phyloP scores from a whole-genome alignment of 768 basidiomycete species.

The Boletus rubroflammeus region DNA sequence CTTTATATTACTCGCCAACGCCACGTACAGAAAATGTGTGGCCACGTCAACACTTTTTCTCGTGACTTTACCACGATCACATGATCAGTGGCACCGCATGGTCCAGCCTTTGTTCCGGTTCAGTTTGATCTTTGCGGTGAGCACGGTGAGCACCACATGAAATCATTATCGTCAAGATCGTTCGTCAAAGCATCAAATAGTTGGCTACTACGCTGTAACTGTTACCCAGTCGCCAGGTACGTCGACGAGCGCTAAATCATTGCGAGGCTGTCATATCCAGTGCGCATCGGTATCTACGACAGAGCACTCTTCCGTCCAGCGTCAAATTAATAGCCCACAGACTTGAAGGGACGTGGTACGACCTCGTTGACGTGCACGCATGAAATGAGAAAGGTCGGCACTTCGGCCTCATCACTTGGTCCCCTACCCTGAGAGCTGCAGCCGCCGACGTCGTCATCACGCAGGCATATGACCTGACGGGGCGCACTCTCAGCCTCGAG shows the following conservation, averaged over 20 bases:
- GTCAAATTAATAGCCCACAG: background rate
- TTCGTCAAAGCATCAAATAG: too few relatives aligned
- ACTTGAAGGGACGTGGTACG: background rate
- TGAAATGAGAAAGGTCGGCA: background rate
- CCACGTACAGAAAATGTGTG: slow-evolving; percentile 27
- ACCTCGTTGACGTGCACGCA: background rate
- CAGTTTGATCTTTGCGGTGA: too few relatives aligned
- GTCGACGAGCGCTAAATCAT: too few relatives aligned
- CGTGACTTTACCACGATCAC: slow-evolving; percentile 27
- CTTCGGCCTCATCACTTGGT: background rate
- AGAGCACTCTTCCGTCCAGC: background rate
- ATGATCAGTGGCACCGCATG: slow-evolving; percentile 1
- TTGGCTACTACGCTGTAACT: too few relatives aligned
- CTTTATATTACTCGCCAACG: slow-evolving; percentile 21
- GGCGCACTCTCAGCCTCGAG: background rate
- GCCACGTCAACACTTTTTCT: slow-evolving; percentile 31
- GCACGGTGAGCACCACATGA: too few relatives aligned
- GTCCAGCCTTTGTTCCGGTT: too few relatives aligned
- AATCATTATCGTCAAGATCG: too few relatives aligned
- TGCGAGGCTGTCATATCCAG: too few relatives aligned
- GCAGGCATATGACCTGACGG: background rate
- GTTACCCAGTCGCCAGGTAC: too few relatives aligned
- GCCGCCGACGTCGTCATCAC: background rate
- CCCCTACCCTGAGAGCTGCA: background rate
- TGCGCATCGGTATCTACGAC: background rate